Evolutionary conservation across 805 yeast species (phyloP).

Genomic region (Ogataea degrootiae): DNA sequence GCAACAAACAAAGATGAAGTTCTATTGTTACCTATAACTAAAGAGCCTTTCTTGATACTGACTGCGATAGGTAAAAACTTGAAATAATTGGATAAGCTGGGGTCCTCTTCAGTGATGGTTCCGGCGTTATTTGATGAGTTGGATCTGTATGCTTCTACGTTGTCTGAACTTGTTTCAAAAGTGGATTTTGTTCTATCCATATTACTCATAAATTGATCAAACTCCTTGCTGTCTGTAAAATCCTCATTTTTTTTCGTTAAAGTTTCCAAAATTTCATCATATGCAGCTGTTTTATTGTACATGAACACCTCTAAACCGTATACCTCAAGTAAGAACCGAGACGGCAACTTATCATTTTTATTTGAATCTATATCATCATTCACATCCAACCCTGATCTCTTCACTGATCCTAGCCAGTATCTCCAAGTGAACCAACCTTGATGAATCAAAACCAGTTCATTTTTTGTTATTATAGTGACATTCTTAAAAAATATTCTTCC

Average conservation of each 20-base stretch:
- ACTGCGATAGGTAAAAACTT: slow-evolving; percentile 59
- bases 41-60: slow-evolving; percentile 57
- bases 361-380: slow-evolving; percentile 15
- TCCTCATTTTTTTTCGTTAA: slow-evolving; percentile 6
- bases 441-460: slow-evolving; percentile 65
- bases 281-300: slow-evolving; percentile 76
- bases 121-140: slow-evolving; percentile 1
- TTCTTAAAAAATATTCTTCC: slow-evolving; percentile 81
- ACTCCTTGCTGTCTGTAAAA: not conserved
- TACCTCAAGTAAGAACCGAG: slow-evolving; percentile 51
- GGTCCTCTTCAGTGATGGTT: slow-evolving; percentile 5
- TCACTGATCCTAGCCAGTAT: slow-evolving; percentile 65
- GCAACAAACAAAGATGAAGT: slow-evolving; percentile 70
- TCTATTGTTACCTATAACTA: slow-evolving; percentile 73
- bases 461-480: slow-evolving; percentile 64
- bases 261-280: slow-evolving; percentile 52
- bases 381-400: slow-evolving; percentile 34
- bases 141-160: slow-evolving; percentile 1
- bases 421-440: slow-evolving; percentile 83
- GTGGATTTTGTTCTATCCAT: slow-evolving; percentile 3
- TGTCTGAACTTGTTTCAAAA: slow-evolving; percentile 1
- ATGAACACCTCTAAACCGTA: slow-evolving; percentile 81
- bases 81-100: slow-evolving; percentile 17
- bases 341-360: slow-evolving; percentile 47
- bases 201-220: slow-evolving; percentile 5